Base-by-base conservation (phyloP, 352 stramenopile species). In the Plasmopara viticola region DNA sequence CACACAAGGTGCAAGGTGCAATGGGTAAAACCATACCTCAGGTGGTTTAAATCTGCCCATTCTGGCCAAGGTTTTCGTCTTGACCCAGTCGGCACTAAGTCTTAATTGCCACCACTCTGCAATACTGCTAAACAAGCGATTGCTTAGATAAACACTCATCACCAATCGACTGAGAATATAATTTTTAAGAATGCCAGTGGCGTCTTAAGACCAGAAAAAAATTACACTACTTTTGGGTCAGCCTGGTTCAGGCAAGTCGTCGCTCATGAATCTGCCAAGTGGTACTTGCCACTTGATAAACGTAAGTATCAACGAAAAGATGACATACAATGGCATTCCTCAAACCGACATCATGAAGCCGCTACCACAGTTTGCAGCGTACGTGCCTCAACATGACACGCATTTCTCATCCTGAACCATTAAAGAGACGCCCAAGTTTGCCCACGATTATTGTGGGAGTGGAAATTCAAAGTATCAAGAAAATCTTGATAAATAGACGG, bases 371-470 rank as follows among this genome's bases (percentile, higher is more conserved):
- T 78, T 80, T 13, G 56, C 60, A 28, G 59, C 66, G 5, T 77
- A 80, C 50, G 67, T 77, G 46, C 61, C 53, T 0, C 70, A 78
- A 18, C 57, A 68, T 13, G 88, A 97, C 64, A 97, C 66, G 94
- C 90, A 45, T 73, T 97, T 95, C 96, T 50, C 60, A 0, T 57
- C n/a, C n/a, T n/a, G n/a, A n/a, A n/a, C n/a, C n/a, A 55, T 7
- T 30, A 72, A 74, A 37, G 73, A 84, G 53, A 82, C 73, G 37
- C 58, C 81, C 12, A 49, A 68, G 37, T 77, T 80, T 28, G 70
- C 66, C 12, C 58, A 77, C 28, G 48, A 25, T 0, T 79, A 56
- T 51, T 78, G 75, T 29, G 60, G 65, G 25, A 58, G 57, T 13
- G 55, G 66, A 15, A 40, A 74, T 2, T 57, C 63, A 2, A 25